Base-by-base conservation (phyloP, 805 yeast species). In the Komagataella mondaviorum region DNA sequence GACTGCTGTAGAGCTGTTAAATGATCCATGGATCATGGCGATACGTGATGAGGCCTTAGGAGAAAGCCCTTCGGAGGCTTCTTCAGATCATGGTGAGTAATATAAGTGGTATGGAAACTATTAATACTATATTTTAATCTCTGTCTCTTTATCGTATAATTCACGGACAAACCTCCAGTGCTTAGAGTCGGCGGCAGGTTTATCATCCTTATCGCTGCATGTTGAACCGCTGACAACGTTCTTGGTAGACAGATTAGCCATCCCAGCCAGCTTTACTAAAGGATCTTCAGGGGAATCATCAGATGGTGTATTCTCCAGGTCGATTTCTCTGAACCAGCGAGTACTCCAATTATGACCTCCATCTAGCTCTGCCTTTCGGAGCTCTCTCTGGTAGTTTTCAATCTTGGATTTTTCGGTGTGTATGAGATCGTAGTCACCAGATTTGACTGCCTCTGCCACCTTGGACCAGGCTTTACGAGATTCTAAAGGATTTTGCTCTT, bases 1-100 rank as follows among this genome's bases (percentile, higher is more conserved):
- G 1, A 74, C 86, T 24, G 97, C 99, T 0, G 83, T 81, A 49
- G 97, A 88, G 58, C 71, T 93, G 49, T 68, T 91, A 56, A 77
- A 77, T 55, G 96, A 90, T 63, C 96, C 96, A 3, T 90, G 97
- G 97, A 83, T 89, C 51, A 76, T 77, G 47, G 78, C 80, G 44
- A 85, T 85, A 52, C 67, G 90, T 57, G 77, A 78, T 54, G 75
- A 79, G 51, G 90, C 90, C 0, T 85, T 85, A 61, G 59, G 59
- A 30, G 39, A 30, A 30, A 30, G 39, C 12, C 39, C 39, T 30
- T 30, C 39, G 5, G 48, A 17, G n/a, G 20, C 7, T 6, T 49
- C 55, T 6, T 53, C 53, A 3, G 55, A 53, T 14, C 44, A 44
- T 7, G 55, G 55, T 3, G 55, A 53, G 20, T 17, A 36, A 30